Evolutionary conservation across 257 asterid genomes (phyloP), one percentile per base, ranked within the genome.

Genomic region (Striga asiatica): DNA sequence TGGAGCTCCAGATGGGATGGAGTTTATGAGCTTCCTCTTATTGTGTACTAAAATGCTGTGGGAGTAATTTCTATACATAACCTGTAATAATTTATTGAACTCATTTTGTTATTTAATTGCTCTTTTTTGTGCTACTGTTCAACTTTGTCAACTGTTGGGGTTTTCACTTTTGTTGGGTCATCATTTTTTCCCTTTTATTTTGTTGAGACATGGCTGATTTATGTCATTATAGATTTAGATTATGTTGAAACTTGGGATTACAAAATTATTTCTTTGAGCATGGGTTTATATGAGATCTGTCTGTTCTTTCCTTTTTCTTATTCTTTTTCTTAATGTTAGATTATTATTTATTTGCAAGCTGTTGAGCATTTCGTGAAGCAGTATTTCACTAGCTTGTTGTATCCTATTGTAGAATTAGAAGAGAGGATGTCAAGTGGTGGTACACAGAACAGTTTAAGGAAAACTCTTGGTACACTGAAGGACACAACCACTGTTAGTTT

Each of bases 391-490:
- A 23, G 64, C 37, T 55, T 22, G 9, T 18, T 60, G 25, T 14
- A 46, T 63, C 50, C 19, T 17, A 35, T 57, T 72, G 55, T 54
- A 73, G 83, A 60, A 56, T 70, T 58, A 50, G 50, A 78, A 64
- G 68, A 62, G 77, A 82, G 65, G 61, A 91, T 91, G 97, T 79
- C 94, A 2, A 76, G 82, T 54, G 95, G 94, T 50, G 93, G 95
- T 56, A 64, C 96, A 0, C 95, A 83, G 72, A 87, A 71, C 71
- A 84, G 95, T 56, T 68, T 91, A 69, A 71, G 98, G 68, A 87
- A 91, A 79, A 88, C 98, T 10, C 95, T 87, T 34, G 98, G 97
- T 64, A 84, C 98, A 12, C 78, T 91, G 12, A 91, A 91, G 80
- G 98, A 91, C 64, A 77, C 93, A 60, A 91, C 98, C 41, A 82